A percentile compares a stretch with the other conserved stretches of the same genome.
Conservation (phyloP, 176 grass and related monocot species). For the Lolium rigidum region DNA sequence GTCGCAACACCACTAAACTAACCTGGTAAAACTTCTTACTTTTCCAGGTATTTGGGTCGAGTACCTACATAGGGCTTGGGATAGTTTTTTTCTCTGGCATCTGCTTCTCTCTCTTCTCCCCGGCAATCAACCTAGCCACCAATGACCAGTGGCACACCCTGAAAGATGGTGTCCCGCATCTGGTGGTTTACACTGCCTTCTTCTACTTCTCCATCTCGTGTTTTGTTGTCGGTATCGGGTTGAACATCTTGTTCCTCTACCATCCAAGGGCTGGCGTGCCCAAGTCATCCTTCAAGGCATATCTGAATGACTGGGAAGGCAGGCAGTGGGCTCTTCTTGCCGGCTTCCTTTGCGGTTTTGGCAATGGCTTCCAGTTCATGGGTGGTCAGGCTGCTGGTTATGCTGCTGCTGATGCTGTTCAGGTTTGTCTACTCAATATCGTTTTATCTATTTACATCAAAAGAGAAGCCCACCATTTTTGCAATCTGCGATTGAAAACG, state of each 20-base stretch:
- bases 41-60: slow-evolving; percentile 64
- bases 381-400: slow-evolving; percentile 95
- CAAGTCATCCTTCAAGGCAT: slow-evolving; percentile 76
- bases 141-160: slow-evolving; percentile 93
- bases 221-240: slow-evolving; percentile 67
- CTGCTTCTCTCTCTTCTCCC: slow-evolving; percentile 97
- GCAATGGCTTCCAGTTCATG: slow-evolving; percentile 57
- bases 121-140: slow-evolving; percentile 91
- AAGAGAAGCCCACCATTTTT: neutral
- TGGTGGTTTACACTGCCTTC: slow-evolving; percentile 97
- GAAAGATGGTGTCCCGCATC: slow-evolving; percentile 70
- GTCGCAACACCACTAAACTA: neutral
- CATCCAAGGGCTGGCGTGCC: slow-evolving; percentile 78
- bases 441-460: neutral
- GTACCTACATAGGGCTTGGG: slow-evolving; percentile 68
- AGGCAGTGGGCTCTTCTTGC: too few species aligned
- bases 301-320: slow-evolving; percentile 74
- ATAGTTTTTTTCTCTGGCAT: slow-evolving; percentile 90
- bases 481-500: neutral
- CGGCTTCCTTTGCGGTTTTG: too few species aligned
- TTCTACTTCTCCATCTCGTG: slow-evolving; percentile 98
- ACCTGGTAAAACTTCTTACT: neutral
- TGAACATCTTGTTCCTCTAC: slow-evolving; percentile 93
- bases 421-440: slow-evolving; percentile 50
- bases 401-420: slow-evolving; percentile 97